Percentiles rank a stretch among this genome's conserved stretches.
These are phyloP conservation scores for Tarenaya hassleriana DNA, from an alignment of 345 rosid species.

Conservation along the genomic window DNA sequence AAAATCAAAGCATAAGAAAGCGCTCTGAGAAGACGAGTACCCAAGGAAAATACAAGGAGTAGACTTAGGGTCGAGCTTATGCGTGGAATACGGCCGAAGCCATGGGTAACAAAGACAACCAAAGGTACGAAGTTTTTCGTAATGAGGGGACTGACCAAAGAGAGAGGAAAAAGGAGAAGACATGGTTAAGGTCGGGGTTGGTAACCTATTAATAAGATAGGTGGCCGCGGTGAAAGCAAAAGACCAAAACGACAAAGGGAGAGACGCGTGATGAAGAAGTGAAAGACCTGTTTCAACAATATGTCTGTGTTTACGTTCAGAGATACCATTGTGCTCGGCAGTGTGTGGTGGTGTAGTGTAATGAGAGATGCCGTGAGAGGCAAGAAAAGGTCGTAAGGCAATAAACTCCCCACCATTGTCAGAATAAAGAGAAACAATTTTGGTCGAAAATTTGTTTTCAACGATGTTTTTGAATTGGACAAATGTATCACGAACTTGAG, in stretches of 20 bases:
- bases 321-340: background rate
- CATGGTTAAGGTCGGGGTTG: background rate
- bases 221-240: background rate
- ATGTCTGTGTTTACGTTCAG: background rate
- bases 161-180: background rate
- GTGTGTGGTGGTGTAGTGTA: background rate
- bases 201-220: background rate
- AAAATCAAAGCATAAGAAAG: background rate
- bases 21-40: background rate
- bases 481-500: background rate
- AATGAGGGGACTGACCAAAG: background rate
- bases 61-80: constrained; percentile 6
- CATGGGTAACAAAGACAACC: background rate
- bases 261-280: rapidly evolving
- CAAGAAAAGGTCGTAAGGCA: background rate
- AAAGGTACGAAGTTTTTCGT: background rate
- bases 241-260: background rate
- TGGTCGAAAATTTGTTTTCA: background rate
- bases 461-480: background rate
- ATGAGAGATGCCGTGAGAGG: background rate
- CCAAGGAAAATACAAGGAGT: constrained; percentile 2
- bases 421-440: background rate
- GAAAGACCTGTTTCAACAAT: background rate
- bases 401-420: background rate
- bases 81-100: background rate